These are phyloP conservation scores for Leccinum brunneo-olivaceum DNA, from an alignment of 1,284 basidiomycete species.

Conservation along the genomic window DNA sequence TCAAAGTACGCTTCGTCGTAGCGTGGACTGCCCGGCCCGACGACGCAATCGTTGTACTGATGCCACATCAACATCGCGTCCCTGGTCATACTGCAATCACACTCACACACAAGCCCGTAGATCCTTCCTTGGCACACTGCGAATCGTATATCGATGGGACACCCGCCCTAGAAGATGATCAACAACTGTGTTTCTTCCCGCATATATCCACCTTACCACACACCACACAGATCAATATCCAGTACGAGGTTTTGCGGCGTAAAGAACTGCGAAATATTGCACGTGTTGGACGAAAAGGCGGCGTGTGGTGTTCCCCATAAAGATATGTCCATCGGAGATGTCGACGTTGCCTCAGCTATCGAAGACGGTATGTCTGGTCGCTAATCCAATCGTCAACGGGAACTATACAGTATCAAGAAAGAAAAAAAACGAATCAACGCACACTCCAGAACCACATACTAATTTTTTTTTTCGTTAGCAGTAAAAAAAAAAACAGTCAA, in stretches of 20 bases:
- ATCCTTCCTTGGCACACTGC: constrained; percentile 32
- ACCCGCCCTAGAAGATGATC: constrained; percentile 35
- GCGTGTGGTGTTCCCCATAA: constrained; percentile 52
- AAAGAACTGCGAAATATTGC: constrained; percentile 46
- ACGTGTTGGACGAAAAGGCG: constrained; percentile 38
- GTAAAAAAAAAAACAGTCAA: neutral
- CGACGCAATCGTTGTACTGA: constrained; percentile 37
- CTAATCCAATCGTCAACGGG: constrained; percentile 24
- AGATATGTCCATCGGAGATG: constrained; percentile 43
- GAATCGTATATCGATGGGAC: constrained; percentile 31
- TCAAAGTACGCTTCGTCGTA: constrained; percentile 40
- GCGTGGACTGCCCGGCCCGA: constrained; percentile 39
- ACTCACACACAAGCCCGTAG: constrained; percentile 38
- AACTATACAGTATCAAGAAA: neutral
- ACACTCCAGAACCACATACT: constrained; percentile 77
- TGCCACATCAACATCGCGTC: constrained; percentile 8
- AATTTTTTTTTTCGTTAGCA: constrained; percentile 4
- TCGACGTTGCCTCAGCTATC: constrained; percentile 33
- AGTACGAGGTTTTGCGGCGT: constrained; percentile 47
- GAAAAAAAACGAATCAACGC: constrained; percentile 30
- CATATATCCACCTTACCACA: constrained; percentile 33
- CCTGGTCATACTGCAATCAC: neutral
- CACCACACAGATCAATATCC: constrained; percentile 54
- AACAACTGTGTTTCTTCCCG: neutral
- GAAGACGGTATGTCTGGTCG: constrained; percentile 39